Conservation (phyloP, 2,329 filamentous ascomycete genomes). For the Albophoma yamanashiensis region DNA sequence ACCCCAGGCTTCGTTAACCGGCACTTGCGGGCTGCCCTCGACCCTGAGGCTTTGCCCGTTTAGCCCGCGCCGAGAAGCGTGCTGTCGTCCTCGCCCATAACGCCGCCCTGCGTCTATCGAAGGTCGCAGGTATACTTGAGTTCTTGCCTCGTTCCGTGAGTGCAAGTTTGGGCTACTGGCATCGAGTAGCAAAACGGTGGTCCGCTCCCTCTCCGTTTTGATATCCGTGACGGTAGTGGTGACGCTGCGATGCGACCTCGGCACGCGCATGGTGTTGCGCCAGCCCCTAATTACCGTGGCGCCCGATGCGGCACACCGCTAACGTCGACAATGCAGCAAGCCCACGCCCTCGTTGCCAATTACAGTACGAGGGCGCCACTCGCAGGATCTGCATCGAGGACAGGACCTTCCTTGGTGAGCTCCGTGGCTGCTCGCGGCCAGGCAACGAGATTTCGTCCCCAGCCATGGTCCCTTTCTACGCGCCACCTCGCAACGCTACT, state of each 20-base stretch:
- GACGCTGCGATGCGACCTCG: background rate
- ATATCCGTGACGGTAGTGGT: background rate
- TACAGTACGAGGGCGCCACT: background rate
- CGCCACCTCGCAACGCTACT: background rate
- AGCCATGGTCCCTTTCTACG: background rate
- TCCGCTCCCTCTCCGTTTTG: background rate
- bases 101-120: too few species aligned
- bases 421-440: background rate
- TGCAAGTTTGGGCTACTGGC: background rate
- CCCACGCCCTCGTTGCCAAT: background rate
- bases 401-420: background rate
- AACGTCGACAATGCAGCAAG: background rate
- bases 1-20: constrained; percentile 22
- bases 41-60: too few species aligned
- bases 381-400: background rate
- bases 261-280: background rate
- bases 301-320: background rate
- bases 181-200: background rate
- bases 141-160: too few species aligned
- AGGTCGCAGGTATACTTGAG: too few species aligned
- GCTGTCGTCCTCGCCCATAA: too few species aligned
- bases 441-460: background rate
- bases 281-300: background rate
- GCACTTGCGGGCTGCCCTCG: constrained; percentile 30
- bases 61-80: too few species aligned